Percentiles rank a stretch among this genome's conserved stretches.
phyloP scores from a whole-genome alignment of 75 land plant species.

The Cupressus sempervirens region DNA sequence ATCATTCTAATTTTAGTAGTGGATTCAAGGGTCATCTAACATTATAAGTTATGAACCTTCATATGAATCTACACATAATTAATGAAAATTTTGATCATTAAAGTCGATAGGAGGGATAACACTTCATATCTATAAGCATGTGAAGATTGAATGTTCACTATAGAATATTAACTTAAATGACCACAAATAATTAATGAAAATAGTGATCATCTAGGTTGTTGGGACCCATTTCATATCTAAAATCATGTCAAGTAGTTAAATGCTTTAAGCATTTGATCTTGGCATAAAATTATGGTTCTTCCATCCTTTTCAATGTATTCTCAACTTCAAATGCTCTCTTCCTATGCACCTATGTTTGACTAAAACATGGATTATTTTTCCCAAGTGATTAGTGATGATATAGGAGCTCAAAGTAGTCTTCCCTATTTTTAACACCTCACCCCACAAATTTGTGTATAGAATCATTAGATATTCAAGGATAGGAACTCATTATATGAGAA shows the following conservation, averaged over 20 bases:
- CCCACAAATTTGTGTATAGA: neutral
- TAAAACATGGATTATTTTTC: too few species aligned
- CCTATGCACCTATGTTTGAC: neutral
- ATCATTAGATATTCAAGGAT: neutral
- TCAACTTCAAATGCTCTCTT: neutral
- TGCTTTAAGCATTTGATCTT: neutral
- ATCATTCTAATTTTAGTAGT: neutral
- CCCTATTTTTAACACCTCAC: neutral
- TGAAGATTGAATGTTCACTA: too few species aligned
- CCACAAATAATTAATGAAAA: too few species aligned
- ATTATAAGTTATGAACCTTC: neutral
- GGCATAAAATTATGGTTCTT: neutral
- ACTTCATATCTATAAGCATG: too few species aligned
- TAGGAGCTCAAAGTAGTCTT: neutral
- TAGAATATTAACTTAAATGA: too few species aligned
- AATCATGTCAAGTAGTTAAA: neutral
- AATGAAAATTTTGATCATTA: neutral
- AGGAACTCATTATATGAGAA: neutral
- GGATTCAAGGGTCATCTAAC: neutral
- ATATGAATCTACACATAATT: neutral
- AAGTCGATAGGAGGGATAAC: neutral
- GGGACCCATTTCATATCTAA: too few species aligned
- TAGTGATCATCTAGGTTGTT: too few species aligned
- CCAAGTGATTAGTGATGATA: neutral
- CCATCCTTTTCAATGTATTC: too few species aligned